phyloP scores from a whole-genome alignment of 75 land plant species.

The Pseudotsuga menziesii region DNA sequence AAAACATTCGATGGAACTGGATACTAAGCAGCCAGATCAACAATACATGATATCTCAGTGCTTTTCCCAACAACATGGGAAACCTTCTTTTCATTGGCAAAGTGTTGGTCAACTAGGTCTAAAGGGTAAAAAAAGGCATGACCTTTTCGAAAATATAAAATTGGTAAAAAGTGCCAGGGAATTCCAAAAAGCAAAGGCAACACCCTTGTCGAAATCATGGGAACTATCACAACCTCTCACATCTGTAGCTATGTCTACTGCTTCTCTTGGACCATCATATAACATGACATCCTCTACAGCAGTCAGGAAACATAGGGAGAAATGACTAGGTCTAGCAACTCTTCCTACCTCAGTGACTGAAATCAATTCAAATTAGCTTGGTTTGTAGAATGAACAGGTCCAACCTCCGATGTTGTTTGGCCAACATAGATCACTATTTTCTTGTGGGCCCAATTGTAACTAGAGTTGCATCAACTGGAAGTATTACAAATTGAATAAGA shows the following conservation, averaged over 20 bases:
- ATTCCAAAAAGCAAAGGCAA: constrained; percentile 32
- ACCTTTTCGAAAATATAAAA: constrained; percentile 45
- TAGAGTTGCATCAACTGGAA: constrained; percentile 66
- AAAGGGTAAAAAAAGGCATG: constrained; percentile 56
- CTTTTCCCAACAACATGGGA: constrained; percentile 22
- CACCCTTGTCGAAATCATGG: constrained; percentile 55
- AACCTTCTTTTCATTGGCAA: constrained; percentile 45
- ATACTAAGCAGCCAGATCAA: constrained; percentile 19
- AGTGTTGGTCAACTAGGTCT: constrained; percentile 34
- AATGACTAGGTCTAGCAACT: constrained; percentile 34
- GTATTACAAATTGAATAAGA: constrained; percentile 45
- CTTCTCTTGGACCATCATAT: constrained; percentile 47
- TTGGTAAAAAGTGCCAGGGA: constrained; percentile 47
- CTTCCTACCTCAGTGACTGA: constrained; percentile 33
- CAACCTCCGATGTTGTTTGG: constrained; percentile 31
- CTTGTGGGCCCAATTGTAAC: constrained; percentile 40
- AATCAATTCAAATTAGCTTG: constrained; percentile 46
- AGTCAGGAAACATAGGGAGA: constrained; percentile 52
- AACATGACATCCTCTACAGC: constrained; percentile 36
- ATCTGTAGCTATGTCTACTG: not conserved
- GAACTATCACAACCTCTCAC: constrained; percentile 24
- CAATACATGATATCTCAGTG: constrained; percentile 27
- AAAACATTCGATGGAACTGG: constrained; percentile 14
- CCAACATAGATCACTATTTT: constrained; percentile 56
- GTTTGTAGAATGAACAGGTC: constrained; percentile 38